Evolutionary conservation across 2,329 filamentous ascomycete genomes (phyloP).

Genomic region (Trichoderma oligosporum): DNA sequence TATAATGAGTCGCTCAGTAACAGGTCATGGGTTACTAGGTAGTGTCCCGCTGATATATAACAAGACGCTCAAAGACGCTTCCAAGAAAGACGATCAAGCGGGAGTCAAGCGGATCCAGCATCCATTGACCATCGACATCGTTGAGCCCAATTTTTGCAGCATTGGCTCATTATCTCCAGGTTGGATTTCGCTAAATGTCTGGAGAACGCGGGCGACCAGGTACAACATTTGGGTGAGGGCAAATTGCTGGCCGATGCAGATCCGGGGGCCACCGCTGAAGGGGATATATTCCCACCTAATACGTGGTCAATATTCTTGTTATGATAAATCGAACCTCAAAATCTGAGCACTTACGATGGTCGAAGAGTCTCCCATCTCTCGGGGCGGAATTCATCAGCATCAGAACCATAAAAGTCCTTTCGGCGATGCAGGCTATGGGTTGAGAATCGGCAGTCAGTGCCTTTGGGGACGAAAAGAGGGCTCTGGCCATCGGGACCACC

Average conservation of each 20-base stretch:
- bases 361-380: slow-evolving; percentile 41
- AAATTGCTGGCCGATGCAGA: slow-evolving; percentile 45
- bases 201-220: slow-evolving; percentile 34
- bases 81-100: too few relatives aligned
- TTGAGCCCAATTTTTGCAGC: slow-evolving; percentile 26
- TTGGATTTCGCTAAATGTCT: slow-evolving; percentile 32
- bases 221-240: slow-evolving; percentile 39
- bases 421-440: slow-evolving; percentile 38
- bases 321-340: background rate
- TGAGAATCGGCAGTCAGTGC: slow-evolving; percentile 36
- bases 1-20: background rate
- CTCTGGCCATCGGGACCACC: slow-evolving; percentile 39
- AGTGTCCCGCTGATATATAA: too few relatives aligned
- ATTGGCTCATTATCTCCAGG: slow-evolving; percentile 28
- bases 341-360: slow-evolving; percentile 32
- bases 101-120: slow-evolving; percentile 29
- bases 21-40: too few relatives aligned
- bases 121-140: slow-evolving; percentile 26
- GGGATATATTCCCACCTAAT: slow-evolving; percentile 40
- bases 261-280: slow-evolving; percentile 43
- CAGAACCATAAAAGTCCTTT: slow-evolving; percentile 40
- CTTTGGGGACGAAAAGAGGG: slow-evolving; percentile 39
- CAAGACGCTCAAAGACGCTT: too few relatives aligned
- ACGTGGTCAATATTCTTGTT: background rate
- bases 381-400: slow-evolving; percentile 42